Base-by-base conservation (phyloP, 352 stramenopile genomes). In the Phytophthora cryptogea region DNA sequence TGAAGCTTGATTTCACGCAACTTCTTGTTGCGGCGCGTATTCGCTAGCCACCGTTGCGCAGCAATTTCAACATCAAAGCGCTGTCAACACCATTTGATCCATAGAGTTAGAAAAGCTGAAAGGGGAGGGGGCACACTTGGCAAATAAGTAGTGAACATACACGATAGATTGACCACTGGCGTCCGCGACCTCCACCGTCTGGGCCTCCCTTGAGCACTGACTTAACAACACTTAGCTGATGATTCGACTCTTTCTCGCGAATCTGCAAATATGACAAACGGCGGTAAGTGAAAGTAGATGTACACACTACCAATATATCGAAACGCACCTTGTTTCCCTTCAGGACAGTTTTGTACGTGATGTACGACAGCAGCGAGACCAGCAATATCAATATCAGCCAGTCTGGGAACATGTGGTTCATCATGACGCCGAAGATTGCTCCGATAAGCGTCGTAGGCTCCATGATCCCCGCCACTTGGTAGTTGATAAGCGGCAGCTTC, bases 391-490 rank as follows among this genome's bases (percentile, higher is more conserved):
- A 60, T 40, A 95, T 92, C 45, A 93, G 68, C 86, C 86, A 95
- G 62, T 91, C 82, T 8, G 86, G 86, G 46, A 95, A 81, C 37
- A 90, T 66, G 51, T 88, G 77, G 61, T 94, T 94, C 66, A 90
- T 72, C 81, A 92, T 89, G 14, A 94, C 86, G 30, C 83, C 86
- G 28, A 92, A 89, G 63, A 92, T 80, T 45, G 83, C 59, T 33
- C 86, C 86, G 31, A 92, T 83, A 10, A 94, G 71, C 35, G 86
- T 92, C 63, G 96, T 84, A 2, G 96, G 97, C 80, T 99, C 96
- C 96, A 99, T 99, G n/a, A 99, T 92, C 3, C 98, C 67, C n/a
- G 98, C 95, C n/a, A 99, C 78, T 57, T 98, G 93, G 88, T 98
- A 99, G 80, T 98, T 96, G 36, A 99, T 97, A 16, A 99, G 77